Conservation (phyloP, 78 protist genomes). For the Dictyostelium firmibasis region DNA sequence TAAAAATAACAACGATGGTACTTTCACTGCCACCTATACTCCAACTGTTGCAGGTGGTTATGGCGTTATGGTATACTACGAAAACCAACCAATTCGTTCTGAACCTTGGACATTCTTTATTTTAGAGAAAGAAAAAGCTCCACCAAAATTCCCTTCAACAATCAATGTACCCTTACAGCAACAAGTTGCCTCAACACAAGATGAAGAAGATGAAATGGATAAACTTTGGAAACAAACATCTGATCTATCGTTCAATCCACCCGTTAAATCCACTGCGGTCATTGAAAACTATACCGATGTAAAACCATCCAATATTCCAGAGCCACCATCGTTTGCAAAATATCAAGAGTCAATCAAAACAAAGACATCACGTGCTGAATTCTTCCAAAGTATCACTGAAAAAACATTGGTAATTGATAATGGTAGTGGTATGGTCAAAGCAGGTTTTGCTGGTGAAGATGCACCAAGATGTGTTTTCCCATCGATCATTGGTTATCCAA, state of each 20-base stretch:
- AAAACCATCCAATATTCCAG: conserved; percentile 4
- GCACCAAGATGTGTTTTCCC: conserved; percentile 90
- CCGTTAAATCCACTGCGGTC: conserved; percentile 20
- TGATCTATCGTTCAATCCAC: conserved; percentile 17
- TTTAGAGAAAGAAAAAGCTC: neutral
- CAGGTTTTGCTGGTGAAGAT: conserved; percentile 97
- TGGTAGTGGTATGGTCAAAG: conserved; percentile 98
- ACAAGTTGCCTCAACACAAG: neutral
- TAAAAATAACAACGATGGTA: conserved; percentile 74
- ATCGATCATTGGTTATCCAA: conserved; percentile 87
- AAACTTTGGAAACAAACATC: conserved; percentile 63
- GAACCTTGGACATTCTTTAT: conserved; percentile 56
- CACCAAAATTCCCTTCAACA: neutral
- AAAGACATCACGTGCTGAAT: neutral
- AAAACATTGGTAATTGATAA: conserved; percentile 90
- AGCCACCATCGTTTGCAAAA: neutral
- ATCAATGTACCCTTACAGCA: neutral
- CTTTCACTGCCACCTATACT: conserved; percentile 55
- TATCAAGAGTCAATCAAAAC: neutral
- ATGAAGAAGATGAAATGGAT: conserved; percentile 58
- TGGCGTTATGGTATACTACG: conserved; percentile 51
- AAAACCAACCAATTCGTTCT: neutral
- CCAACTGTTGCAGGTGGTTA: conserved; percentile 80
- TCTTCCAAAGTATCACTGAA: conserved; percentile 47
- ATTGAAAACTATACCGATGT: neutral